Base-by-base conservation (phyloP, 129 eudicot species). In the Lonicera japonica region DNA sequence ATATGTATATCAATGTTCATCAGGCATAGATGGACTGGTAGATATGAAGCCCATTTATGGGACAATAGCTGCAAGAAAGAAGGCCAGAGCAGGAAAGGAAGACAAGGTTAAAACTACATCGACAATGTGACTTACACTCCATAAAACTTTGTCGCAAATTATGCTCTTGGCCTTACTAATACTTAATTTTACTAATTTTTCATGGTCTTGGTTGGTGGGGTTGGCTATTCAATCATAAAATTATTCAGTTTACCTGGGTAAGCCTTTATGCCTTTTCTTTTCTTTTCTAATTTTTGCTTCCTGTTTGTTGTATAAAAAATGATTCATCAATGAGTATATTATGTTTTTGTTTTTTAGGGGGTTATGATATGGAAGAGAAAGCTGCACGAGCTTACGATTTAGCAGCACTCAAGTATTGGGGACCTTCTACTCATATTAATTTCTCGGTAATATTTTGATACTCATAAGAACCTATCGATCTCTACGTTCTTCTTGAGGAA, bases 321-420 rank as follows among this genome's bases (percentile, higher is more conserved):
- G 13, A 1, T 50, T 22, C 11, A 4, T 6, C 21, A 64, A 43
- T 43, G 13, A 43, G 50, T 43, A 43, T 43, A 43, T 10, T 43
- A 10, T 10, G 13, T 8, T 43, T 43, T 1, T 43, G 50, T 43
- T 50, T 1, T 21, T 68, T 71, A 90, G 97, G 97, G 59, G 97
- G 95, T 8, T 90, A 90, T 83, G 95, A 90, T 58, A 81, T 85
- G 82, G 97, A 90, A 74, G 97, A 90, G 64, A 90, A 90, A 66
- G 97, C 97, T 60, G 97, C 97, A 63, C 81, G 97, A 66, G 88
- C 95, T 67, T 90, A 90, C 64, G 97, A 90, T 83, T 72, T 81
- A 63, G 97, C 97, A 17, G 97, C 97, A 69, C 86, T 90, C 65
- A 90, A 90, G 81, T 90, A 90, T 46, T 90, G 97, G 97, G 97